Evolutionary conservation across 129 eudicot species (phyloP).

Genomic region (Artemisia argyi): DNA sequence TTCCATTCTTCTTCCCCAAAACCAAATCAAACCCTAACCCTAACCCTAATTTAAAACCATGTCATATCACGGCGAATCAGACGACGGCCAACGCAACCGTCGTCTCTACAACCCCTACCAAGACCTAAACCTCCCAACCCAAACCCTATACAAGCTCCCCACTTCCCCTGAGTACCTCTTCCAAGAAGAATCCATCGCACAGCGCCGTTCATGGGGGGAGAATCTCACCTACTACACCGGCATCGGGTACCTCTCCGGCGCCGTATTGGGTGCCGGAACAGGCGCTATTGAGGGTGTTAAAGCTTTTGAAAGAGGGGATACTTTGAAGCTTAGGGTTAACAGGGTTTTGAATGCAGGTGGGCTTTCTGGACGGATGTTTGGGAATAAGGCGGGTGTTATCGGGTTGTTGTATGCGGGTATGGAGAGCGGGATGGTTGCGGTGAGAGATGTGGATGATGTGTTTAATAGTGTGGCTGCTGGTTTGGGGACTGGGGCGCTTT

Average conservation of each 20-base stretch:
- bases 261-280: slow-evolving; percentile 59
- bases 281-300: slow-evolving; percentile 65
- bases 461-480: slow-evolving; percentile 89
- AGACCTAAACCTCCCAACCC: slow-evolving; percentile 58
- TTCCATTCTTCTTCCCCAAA: background rate
- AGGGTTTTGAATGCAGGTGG: slow-evolving; percentile 74
- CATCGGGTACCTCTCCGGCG: slow-evolving; percentile 78
- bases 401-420: slow-evolving; percentile 85
- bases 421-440: slow-evolving; percentile 86
- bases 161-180: slow-evolving; percentile 85
- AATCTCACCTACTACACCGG: slow-evolving; percentile 96
- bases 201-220: slow-evolving; percentile 98
- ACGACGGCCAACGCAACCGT: slow-evolving; percentile 41
- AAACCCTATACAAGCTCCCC: slow-evolving; percentile 79
- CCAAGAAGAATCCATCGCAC: slow-evolving; percentile 81
- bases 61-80: slow-evolving; percentile 38
- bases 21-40: slow-evolving; percentile 37
- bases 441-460: slow-evolving; percentile 81
- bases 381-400: slow-evolving; percentile 76
- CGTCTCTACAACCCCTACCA: slow-evolving; percentile 93
- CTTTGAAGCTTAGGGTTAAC: slow-evolving; percentile 66
- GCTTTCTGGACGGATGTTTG: slow-evolving; percentile 54
- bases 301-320: slow-evolving; percentile 64
- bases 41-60: slow-evolving; percentile 22
- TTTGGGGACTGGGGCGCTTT: slow-evolving; percentile 77